Conservation (phyloP, 1,284 basidiomycete genomes). For the Meripilus lineatus region DNA sequence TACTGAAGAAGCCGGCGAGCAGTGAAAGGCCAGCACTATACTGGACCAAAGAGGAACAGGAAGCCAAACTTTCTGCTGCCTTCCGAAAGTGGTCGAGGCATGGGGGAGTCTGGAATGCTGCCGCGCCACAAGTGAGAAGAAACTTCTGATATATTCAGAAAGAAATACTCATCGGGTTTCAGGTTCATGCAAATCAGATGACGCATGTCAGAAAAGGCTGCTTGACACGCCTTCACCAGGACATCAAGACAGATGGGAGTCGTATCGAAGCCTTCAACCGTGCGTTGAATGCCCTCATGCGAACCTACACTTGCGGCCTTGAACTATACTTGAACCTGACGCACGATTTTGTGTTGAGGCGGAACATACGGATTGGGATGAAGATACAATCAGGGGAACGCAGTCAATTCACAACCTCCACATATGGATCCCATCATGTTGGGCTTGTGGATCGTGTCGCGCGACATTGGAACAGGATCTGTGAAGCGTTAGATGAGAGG, state of each 20-base stretch:
- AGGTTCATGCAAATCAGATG: slow-evolving; percentile 21
- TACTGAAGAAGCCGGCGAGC: slow-evolving; percentile 14
- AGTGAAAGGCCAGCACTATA: slow-evolving; percentile 11
- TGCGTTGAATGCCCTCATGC: slow-evolving; percentile 20
- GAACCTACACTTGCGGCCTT: slow-evolving; percentile 20
- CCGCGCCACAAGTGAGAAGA: slow-evolving; percentile 12
- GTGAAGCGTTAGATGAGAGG: neutral
- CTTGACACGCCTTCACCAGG: slow-evolving; percentile 16
- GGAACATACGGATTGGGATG: slow-evolving; percentile 3
- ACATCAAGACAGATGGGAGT: slow-evolving; percentile 21
- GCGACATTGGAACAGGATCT: slow-evolving; percentile 2
- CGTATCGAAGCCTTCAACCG: slow-evolving; percentile 23
- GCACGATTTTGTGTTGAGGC: slow-evolving; percentile 7
- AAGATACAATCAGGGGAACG: neutral
- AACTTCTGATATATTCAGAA: neutral
- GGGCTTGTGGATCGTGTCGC: slow-evolving; percentile 1
- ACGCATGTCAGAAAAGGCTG: slow-evolving; percentile 23
- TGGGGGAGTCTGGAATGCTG: slow-evolving; percentile 20
- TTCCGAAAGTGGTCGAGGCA: slow-evolving; percentile 16
- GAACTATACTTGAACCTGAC: slow-evolving; percentile 8
- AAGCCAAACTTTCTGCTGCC: slow-evolving; percentile 3
- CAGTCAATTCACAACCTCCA: slow-evolving; percentile 1
- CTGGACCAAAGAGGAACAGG: slow-evolving; percentile 15
- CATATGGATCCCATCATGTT: slow-evolving; percentile 9
- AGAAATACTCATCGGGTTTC: neutral